Base-by-base conservation (phyloP, 2,329 filamentous ascomycete species). In the Beauveria sp. region DNA sequence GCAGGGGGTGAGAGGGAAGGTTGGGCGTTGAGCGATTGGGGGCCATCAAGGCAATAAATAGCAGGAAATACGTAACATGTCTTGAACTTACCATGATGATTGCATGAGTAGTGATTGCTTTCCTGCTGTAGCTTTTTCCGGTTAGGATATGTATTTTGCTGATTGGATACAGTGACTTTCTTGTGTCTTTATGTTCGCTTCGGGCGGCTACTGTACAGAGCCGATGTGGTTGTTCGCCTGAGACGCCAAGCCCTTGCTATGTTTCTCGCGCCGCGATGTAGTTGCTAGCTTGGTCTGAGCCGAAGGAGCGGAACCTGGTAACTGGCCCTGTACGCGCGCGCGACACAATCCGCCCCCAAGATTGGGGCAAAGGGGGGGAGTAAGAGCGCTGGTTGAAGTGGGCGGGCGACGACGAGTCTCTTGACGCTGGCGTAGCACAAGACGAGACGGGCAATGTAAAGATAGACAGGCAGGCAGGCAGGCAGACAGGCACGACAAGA, bases 61-160 rank as follows among this genome's bases (percentile, higher is more conserved):
- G 26, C 31, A 16, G 38, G 38, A 22, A 34, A 5, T 28, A 40
- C 9, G 34, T 45, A 49, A 46, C n/a, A 40, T n/a, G 22, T 34
- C 10, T 53, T 60, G 4, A 24, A 46, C 57, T n/a, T 46, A 60
- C 57, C 57, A 60, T 60, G 49, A 26, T 60, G 49, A 46, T 52
- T 59, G 56, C 46, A 43, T 31, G 34, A 51, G 46, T 42, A 45
- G 26, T 18, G 28, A 28, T 28, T 24, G 34, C 8, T 51, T 31
- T 8, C 10, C 42, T 38, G 34, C 9, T 57, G 54, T 38, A 28
- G 46, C 38, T 31, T 38, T 38, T 38, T 20, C 24, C 34, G 34
- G 7, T 22, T 31, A 43, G 5, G 16, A 40, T 38, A 26, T 22
- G 31, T 59, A 24, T 51, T 28, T 58, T 51, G 56, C 16, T 38